Conservation (phyloP, 2,329 filamentous ascomycete species). For the Pseudogymnoascus sp. region DNA sequence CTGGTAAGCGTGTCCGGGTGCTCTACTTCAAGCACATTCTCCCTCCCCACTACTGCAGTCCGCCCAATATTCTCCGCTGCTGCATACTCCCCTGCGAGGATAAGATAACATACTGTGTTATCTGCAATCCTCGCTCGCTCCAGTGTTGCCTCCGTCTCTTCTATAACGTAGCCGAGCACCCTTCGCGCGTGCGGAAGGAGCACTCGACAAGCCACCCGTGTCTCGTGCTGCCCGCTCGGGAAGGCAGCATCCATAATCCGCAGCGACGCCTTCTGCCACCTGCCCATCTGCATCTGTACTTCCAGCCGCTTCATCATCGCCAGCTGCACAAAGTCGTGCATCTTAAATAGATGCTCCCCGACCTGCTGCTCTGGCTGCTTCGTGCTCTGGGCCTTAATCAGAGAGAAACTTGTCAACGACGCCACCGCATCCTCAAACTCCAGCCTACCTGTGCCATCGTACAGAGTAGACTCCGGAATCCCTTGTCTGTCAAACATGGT, state of each 20-base stretch:
- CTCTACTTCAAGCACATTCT: no score
- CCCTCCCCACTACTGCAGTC: no score
- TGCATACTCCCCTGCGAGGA: no score
- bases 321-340: conserved; percentile 16
- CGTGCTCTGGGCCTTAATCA: conserved; percentile 24
- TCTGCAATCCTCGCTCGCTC: no score
- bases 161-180: no score
- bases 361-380: conserved; percentile 8
- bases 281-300: conserved; percentile 10
- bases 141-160: no score
- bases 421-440: conserved; percentile 30
- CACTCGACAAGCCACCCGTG: conserved; percentile 3
- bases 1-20: no score
- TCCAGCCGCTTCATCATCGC: conserved; percentile 18
- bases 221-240: conserved; percentile 23
- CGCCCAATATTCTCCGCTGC: no score
- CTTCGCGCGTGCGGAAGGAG: no score
- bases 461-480: conserved; percentile 17
- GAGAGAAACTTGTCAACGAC: conserved; percentile 31
- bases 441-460: conserved; percentile 8
- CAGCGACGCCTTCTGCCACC: conserved; percentile 17
- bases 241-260: conserved; percentile 15
- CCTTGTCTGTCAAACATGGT: conserved; percentile 19
- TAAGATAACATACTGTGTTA: no score
- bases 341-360: conserved; percentile 15